Base-by-base conservation (phyloP, 345 rosid species). In the Populus alba region DNA sequence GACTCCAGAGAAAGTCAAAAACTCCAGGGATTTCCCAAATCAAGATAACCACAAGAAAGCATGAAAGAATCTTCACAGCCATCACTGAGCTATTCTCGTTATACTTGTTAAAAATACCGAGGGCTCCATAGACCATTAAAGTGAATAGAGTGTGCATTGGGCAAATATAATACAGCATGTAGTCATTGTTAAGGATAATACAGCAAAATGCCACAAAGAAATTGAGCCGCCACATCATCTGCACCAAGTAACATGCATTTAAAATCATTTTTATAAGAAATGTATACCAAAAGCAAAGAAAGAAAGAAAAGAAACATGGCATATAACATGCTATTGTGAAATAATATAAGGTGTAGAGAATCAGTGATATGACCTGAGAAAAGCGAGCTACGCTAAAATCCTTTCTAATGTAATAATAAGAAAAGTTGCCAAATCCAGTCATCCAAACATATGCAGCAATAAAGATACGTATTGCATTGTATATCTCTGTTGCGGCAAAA, bases 211-310 rank as follows among this genome's bases (percentile, higher is more conserved):
- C 92, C 79, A 96, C 99, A 37, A 90, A 91, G 88, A 94, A 90
- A 77, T 96, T 96, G 31, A 96, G 94, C 83, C 98, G 91, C 99
- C 98, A 96, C 99, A 96, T 96, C 99, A 96, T 96, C 99, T 94
- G 94, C 87, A 88, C 76, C 63, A 88, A 75, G 77, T 53, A 70
- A 75, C 62, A 86, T 79, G 66, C 49, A 66, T 41, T 80, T 69
- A 73, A 33, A 75, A 33, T 71, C 16, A 78, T 78, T 67, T 39
- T 59, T 20, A n/a, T 18, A 23, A 39, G 43, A 55, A 6, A 45
- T 33, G 8, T 20, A 57, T 17, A 53, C 7, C 22, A 53, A 18
- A 2, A 2, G 57, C 3, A 72, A 62, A 75, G 72, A 62, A 27
- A 61, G 17, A 67, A 17, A 68, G 43, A 45, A 27, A n/a, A 47